phyloP scores from a whole-genome alignment of 169 alveolate genomes.

The Plasmodium coatneyi region DNA sequence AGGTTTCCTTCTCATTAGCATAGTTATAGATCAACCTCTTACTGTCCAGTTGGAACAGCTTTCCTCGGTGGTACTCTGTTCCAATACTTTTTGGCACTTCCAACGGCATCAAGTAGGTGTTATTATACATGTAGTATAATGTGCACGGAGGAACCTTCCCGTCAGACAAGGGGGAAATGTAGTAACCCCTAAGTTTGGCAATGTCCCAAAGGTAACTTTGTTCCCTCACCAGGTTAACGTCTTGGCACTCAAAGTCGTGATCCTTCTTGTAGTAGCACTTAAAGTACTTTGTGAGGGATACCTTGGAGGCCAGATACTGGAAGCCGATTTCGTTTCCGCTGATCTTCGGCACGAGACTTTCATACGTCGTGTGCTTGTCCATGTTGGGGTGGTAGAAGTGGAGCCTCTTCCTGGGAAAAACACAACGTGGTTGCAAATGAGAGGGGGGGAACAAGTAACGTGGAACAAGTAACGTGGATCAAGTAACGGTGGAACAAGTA shows the following conservation, averaged over 20 bases:
- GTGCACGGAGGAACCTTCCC: not conserved
- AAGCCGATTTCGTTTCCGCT: conserved; percentile 61
- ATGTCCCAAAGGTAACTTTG: conserved; percentile 18
- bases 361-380: not conserved
- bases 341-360: conserved; percentile 9
- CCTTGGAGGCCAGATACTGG: not conserved
- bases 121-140: conserved; percentile 7
- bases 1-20: not conserved
- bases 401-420: not conserved
- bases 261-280: conserved; percentile 10
- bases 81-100: not conserved
- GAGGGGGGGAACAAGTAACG: not conserved
- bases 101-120: not conserved
- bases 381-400: not conserved
- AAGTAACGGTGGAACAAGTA: no score
- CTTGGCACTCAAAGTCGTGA: conserved; percentile 18
- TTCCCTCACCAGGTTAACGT: not conserved
- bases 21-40: conserved; percentile 7
- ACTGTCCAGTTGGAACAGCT: conserved; percentile 14
- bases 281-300: not conserved
- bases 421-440: no score
- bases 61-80: not conserved
- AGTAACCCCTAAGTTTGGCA: conserved; percentile 30
- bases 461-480: no score
- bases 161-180: conserved; percentile 16